A percentile compares a stretch with the other conserved stretches of the same genome.
These are phyloP conservation scores for Neurospora tetraspora DNA, from an alignment of 495 filamentous ascomycete species.

Conservation along the genomic window DNA sequence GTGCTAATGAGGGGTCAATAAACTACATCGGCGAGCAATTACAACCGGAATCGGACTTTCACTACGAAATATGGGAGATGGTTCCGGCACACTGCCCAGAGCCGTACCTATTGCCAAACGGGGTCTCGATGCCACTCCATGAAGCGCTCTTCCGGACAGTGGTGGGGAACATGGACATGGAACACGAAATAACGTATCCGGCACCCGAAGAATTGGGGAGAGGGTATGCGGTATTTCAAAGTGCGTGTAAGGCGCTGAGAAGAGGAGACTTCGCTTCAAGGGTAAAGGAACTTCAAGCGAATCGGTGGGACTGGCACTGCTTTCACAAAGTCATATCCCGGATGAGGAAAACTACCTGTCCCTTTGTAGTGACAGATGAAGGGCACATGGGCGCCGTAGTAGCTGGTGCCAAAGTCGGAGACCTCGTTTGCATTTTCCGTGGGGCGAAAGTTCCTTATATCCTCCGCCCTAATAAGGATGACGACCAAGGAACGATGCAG, in stretches of 20 bases:
- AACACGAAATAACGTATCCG: not conserved
- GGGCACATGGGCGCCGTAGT: not conserved
- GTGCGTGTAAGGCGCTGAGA: not conserved
- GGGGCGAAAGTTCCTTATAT: not conserved
- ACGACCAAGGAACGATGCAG: not conserved
- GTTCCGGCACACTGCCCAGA: not conserved
- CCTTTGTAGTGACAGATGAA: not conserved
- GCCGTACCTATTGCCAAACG: not conserved
- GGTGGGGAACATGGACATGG: not conserved
- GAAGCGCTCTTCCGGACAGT: not conserved
- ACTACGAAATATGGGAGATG: not conserved
- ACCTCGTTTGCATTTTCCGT: not conserved
- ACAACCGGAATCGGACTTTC: not conserved
- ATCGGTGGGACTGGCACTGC: accelerated
- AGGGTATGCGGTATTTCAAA: not conserved
- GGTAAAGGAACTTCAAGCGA: no score
- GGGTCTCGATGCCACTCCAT: not conserved
- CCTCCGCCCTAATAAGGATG: not conserved
- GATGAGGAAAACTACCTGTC: not conserved
- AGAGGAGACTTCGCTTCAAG: not conserved
- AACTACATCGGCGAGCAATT: not conserved
- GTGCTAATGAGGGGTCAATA: no score
- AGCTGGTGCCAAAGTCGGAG: not conserved
- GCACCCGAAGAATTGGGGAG: not conserved
- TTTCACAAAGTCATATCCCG: accelerated